phyloP scores from a whole-genome alignment of 1,139 yeast species.

The Pichia sp. region DNA sequence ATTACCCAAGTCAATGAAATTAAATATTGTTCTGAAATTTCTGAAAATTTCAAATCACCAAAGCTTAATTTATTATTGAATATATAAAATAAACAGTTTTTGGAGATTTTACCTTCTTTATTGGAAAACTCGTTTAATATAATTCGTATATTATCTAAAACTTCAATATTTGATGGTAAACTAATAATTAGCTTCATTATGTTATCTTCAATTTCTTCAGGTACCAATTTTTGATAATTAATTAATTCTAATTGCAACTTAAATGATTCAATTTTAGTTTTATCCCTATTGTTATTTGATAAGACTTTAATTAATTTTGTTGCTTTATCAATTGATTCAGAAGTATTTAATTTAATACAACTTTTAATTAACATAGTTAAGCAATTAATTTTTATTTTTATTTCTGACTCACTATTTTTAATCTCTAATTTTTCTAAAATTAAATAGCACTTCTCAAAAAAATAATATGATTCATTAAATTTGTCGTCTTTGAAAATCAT shows the following conservation, averaged over 20 bases:
- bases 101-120: conserved; percentile 22
- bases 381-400: conserved; percentile 6
- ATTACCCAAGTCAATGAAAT: conserved; percentile 22
- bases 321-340: conserved; percentile 16
- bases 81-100: conserved; percentile 28
- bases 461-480: conserved; percentile 17
- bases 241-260: conserved; percentile 20
- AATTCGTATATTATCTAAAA: conserved; percentile 14
- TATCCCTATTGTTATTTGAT: conserved; percentile 15
- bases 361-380: conserved; percentile 18
- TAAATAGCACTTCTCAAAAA: conserved; percentile 17
- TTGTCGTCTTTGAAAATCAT: conserved; percentile 15
- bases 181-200: conserved; percentile 29
- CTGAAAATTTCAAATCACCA: conserved; percentile 11
- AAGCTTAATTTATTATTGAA: conserved; percentile 23
- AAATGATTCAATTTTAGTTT: conserved; percentile 20
- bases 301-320: conserved; percentile 11
- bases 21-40: conserved; percentile 14
- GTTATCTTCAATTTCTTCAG: conserved; percentile 16
- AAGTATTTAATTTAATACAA: conserved; percentile 17
- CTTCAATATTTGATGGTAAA: conserved; percentile 11
- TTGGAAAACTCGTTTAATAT: conserved; percentile 19
- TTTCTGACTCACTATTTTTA: conserved; percentile 6
- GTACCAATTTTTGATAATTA: conserved; percentile 6
- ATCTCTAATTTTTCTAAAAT: conserved; percentile 12